phyloP scores from a whole-genome alignment of 352 stramenopile genomes.

The Vaucheria bursata region DNA sequence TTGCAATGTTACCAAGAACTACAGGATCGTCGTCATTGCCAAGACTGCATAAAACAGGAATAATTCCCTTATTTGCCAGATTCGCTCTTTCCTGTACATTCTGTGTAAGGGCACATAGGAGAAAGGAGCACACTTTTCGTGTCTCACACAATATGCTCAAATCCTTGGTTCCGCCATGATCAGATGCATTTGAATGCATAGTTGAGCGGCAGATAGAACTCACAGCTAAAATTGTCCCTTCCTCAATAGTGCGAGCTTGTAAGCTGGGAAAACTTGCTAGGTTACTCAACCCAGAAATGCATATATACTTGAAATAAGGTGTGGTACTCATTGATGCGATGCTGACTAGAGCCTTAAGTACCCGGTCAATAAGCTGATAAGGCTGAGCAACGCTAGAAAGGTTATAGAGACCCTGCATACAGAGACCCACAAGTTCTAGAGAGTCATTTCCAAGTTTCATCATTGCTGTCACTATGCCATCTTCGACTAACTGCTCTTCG shows the following conservation, averaged over 20 bases:
- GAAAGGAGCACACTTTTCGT: conserved; percentile 46
- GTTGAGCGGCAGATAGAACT: conserved; percentile 49
- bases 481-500: conserved; percentile 60
- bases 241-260: conserved; percentile 68
- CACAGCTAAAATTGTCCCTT: conserved; percentile 69
- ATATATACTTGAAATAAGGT: conserved; percentile 49
- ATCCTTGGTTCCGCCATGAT: no score
- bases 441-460: conserved; percentile 55
- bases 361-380: conserved; percentile 71
- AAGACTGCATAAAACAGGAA: conserved; percentile 47
- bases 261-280: conserved; percentile 71
- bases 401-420: conserved; percentile 66
- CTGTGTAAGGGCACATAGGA: conserved; percentile 44
- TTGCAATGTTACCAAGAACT: conserved; percentile 50
- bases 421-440: conserved; percentile 56
- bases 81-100: conserved; percentile 32
- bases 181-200: conserved; percentile 11
- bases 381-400: conserved; percentile 69
- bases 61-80: conserved; percentile 46
- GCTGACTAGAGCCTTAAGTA: conserved; percentile 50
- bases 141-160: conserved; percentile 9
- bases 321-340: conserved; percentile 5
- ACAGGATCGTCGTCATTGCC: conserved; percentile 45
- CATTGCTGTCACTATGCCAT: conserved; percentile 66
- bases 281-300: conserved; percentile 70